phyloP scores from a whole-genome alignment of 176 grass and related monocot genomes.

The Carex myosuroides region DNA sequence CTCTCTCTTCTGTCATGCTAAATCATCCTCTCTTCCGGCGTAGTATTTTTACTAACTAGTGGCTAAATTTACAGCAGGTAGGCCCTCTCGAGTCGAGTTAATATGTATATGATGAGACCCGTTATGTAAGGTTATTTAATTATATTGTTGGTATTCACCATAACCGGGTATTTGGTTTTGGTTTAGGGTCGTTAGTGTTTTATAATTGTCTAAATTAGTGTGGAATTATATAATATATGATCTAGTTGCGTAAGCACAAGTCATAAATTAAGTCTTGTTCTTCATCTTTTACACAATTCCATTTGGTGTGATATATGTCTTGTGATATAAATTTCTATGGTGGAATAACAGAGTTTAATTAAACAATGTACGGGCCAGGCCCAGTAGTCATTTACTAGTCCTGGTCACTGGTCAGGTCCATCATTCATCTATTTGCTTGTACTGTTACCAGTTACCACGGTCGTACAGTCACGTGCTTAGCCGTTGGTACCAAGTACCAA shows the following conservation, averaged over 20 bases:
- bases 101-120: background rate
- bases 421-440: background rate
- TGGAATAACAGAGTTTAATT: background rate
- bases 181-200: background rate
- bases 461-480: background rate
- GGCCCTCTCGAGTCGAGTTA: background rate
- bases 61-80: background rate
- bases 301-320: background rate
- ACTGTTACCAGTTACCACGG: background rate
- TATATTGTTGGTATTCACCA: background rate
- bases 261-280: background rate
- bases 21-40: background rate
- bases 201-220: background rate
- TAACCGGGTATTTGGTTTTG: background rate
- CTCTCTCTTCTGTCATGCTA: slow-evolving; percentile 99
- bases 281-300: background rate
- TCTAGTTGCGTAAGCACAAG: background rate
- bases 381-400: background rate
- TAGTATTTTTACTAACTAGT: slow-evolving; percentile 7
- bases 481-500: no score
- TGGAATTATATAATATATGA: background rate
- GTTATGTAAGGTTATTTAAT: background rate
- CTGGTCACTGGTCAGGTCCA: background rate
- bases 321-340: background rate
- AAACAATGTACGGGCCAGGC: background rate